A percentile compares a stretch with the other conserved stretches of the same genome.
Evolutionary conservation across 2,329 filamentous ascomycete species (phyloP).

Genomic region (Rhynchosporium agropyri): DNA sequence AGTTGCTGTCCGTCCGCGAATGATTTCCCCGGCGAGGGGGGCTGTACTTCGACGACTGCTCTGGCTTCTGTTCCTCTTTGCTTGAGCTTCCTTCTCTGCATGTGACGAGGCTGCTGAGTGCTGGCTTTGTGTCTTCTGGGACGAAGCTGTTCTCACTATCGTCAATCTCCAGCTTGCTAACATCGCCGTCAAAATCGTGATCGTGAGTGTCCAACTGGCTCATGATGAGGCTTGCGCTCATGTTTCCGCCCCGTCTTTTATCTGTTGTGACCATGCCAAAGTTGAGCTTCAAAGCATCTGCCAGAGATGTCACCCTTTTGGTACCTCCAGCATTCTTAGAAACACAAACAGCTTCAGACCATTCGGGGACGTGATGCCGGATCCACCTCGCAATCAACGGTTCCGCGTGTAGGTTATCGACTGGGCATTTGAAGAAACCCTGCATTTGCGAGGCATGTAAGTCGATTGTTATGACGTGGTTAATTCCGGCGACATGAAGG

Average conservation of each 20-base stretch:
- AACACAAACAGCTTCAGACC: constrained; percentile 91
- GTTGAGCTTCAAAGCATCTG: constrained; percentile 94
- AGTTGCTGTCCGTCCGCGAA: constrained; percentile 34
- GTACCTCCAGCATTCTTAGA: constrained; percentile 98
- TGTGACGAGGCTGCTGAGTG: constrained; percentile 26
- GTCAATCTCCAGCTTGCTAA: constrained; percentile 38
- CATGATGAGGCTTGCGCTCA: constrained; percentile 80
- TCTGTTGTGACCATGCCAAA: constrained; percentile 96
- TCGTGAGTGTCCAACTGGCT: constrained; percentile 65
- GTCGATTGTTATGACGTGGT: constrained; percentile 97
- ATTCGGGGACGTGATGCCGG: constrained; percentile 80
- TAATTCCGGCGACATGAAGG: constrained; percentile 88
- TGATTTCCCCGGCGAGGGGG: constrained; percentile 31
- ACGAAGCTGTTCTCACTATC: constrained; percentile 23
- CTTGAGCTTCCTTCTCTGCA: constrained; percentile 6
- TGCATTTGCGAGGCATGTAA: constrained; percentile 99
- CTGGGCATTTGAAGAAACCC: constrained; percentile 96
- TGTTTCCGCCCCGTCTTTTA: constrained; percentile 63
- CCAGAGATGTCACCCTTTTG: constrained; percentile 93
- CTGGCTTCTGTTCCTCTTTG: constrained; percentile 18
- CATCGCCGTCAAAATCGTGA: constrained; percentile 47
- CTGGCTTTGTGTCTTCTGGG: constrained; percentile 8
- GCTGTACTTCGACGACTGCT: constrained; percentile 22
- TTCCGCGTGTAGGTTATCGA: constrained; percentile 96
- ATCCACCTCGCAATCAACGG: constrained; percentile 97